Percentiles rank a stretch among this genome's conserved stretches.
Conservation (phyloP, 2,329 filamentous ascomycete species). For the Fusarium palustre region DNA sequence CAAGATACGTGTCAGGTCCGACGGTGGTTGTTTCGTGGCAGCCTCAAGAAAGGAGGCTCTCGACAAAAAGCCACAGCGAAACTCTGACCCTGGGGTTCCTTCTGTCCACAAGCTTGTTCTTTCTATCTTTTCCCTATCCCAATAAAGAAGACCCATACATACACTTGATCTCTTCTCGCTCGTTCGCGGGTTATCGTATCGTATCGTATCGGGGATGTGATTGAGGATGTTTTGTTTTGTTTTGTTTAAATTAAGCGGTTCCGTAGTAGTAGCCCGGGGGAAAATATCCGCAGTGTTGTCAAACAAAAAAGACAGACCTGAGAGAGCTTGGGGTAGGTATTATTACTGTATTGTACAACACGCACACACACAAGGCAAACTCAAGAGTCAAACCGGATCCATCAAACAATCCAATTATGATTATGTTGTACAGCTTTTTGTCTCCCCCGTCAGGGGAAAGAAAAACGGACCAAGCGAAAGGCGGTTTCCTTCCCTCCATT, state of each 20-base stretch:
- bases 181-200: slow-evolving; percentile 10
- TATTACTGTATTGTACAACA: neutral
- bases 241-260: slow-evolving; percentile 18
- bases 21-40: neutral
- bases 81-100: neutral
- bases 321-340: neutral
- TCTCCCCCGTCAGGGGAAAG: slow-evolving; percentile 46
- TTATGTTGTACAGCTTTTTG: slow-evolving; percentile 2
- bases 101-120: neutral
- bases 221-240: slow-evolving; percentile 12
- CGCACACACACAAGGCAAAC: neutral
- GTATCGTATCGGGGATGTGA: neutral
- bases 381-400: slow-evolving; percentile 10
- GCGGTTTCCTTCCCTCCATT: slow-evolving; percentile 11
- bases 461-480: slow-evolving; percentile 25
- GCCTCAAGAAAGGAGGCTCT: neutral
- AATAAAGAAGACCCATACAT: slow-evolving; percentile 7
- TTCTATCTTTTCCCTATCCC: neutral
- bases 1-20: slow-evolving; percentile 1
- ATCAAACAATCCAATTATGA: slow-evolving; percentile 10
- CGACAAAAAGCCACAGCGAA: neutral
- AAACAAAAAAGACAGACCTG: neutral
- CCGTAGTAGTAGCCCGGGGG: slow-evolving; percentile 10
- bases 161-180: slow-evolving; percentile 10
- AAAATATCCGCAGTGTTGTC: neutral